Conservation (phyloP, 2,329 filamentous ascomycete genomes). For the Colletotrichum liaoningense region DNA sequence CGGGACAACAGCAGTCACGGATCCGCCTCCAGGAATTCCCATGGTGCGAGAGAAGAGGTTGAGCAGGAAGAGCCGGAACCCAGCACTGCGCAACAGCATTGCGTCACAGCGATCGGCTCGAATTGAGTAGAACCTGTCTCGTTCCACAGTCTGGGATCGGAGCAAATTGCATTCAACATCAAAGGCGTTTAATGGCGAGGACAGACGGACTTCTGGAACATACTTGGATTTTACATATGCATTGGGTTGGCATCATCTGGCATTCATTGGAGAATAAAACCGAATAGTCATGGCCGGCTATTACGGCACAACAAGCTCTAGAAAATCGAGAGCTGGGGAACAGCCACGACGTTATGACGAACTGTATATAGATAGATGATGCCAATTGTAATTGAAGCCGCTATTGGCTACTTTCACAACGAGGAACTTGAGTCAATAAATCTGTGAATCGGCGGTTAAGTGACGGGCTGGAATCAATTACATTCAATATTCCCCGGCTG, state of each 20-base stretch:
- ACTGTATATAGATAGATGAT: slow-evolving; percentile 27
- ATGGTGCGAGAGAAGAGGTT: slow-evolving; percentile 30
- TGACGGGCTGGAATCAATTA: not conserved
- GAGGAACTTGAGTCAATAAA: not conserved
- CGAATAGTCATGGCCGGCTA: slow-evolving; percentile 1
- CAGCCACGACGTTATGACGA: slow-evolving; percentile 24
- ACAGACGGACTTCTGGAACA: slow-evolving; percentile 18
- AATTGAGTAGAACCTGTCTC: slow-evolving; percentile 5
- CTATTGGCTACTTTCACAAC: not conserved
- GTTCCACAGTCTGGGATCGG: not conserved
- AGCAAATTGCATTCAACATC: not conserved
- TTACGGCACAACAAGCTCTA: slow-evolving; percentile 3
- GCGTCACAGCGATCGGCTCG: slow-evolving; percentile 29
- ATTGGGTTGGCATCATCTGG: slow-evolving; percentile 28
- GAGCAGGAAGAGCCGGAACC: slow-evolving; percentile 15
- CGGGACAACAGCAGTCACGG: slow-evolving; percentile 6
- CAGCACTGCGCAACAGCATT: slow-evolving; percentile 24
- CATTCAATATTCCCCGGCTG: not conserved
- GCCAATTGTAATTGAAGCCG: not conserved
- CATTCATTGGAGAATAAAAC: slow-evolving; percentile 10
- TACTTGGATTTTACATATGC: slow-evolving; percentile 29
- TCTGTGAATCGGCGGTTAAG: too few relatives aligned
- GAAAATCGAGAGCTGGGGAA: not conserved
- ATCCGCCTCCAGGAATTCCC: not conserved
- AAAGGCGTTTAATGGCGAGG: slow-evolving; percentile 10